Evolutionary conservation across 345 rosid genomes (phyloP), one percentile per base, ranked within the genome.

Genomic region (Gossypium mustelinum): DNA sequence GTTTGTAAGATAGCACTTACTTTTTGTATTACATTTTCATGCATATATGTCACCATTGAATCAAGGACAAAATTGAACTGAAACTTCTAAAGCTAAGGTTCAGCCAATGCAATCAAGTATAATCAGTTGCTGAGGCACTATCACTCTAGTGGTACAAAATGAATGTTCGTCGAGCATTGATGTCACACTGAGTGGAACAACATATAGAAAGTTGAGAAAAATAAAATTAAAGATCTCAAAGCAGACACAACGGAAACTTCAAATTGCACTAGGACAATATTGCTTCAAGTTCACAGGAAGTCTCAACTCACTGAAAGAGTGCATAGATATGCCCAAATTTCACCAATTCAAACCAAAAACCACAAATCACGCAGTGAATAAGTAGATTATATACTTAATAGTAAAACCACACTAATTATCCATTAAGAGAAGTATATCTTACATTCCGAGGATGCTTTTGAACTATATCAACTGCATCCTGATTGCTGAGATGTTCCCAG

Each of bases 401-500:
- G 55, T 11, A 45, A 2, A 68, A 51, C 56, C 14, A 62, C 45
- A 63, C 69, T 11, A 16, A 34, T 9, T 41, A 51, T 24, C 12
- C 12, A 27, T 24, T 13, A 51, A 66, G 41, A 17, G 12, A 1
- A 51, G 55, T 47, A 51, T 64, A 76, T 60, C 94, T 83, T 86
- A 94, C 98, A 61, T 61, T 88, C 77, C 82, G 87, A 17, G 94
- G 94, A 79, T 92, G 87, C 79, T 88, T 91, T 74, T 91, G 93
- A 78, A 94, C 95, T 25, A 92, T 88, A 81, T 94, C 90, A 59
- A 91, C 97, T 22, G 97, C 98, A 75, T 91, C 92, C 81, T 94
- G 95, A 84, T 94, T 94, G 84, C 86, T 88, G 72, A 94, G 85
- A 81, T 94, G 98, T 81, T 94, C 97, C 98, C 97, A 94, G 78